These are phyloP conservation scores for Colletotrichum sp. DNA, from an alignment of 2,329 filamentous ascomycete species.

Conservation along the genomic window DNA sequence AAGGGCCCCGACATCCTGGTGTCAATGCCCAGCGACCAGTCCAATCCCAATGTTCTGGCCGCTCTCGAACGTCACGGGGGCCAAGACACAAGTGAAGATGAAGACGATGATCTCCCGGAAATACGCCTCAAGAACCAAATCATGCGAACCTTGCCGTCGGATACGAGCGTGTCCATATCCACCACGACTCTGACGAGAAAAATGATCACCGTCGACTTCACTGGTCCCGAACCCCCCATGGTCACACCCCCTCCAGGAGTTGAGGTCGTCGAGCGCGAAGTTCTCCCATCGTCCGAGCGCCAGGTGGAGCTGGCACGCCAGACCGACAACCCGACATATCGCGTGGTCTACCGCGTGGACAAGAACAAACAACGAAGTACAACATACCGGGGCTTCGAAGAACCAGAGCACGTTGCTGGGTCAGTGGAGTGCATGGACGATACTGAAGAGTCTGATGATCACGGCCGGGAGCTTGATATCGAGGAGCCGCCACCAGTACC, in stretches of 20 bases:
- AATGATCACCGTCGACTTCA: constrained; percentile 68
- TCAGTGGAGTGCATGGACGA: constrained; percentile 32
- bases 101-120: constrained; percentile 50
- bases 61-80: constrained; percentile 39
- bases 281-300: constrained; percentile 43
- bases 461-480: neutral
- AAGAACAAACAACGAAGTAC: constrained; percentile 54
- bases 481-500: constrained; percentile 18
- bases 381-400: constrained; percentile 36
- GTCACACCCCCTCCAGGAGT: constrained; percentile 62
- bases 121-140: constrained; percentile 58
- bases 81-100: constrained; percentile 29
- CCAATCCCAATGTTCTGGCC: constrained; percentile 32
- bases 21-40: constrained; percentile 25
- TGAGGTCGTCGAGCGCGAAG: constrained; percentile 62
- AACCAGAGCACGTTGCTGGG: constrained; percentile 30
- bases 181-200: constrained; percentile 65
- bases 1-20: constrained; percentile 23
- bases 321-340: constrained; percentile 44
- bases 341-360: constrained; percentile 64
- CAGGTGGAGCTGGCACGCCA: constrained; percentile 18
- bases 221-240: constrained; percentile 53
- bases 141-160: constrained; percentile 56
- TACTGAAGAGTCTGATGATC: neutral
- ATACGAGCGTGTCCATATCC: constrained; percentile 64